Evolutionary conservation across 2,329 filamentous ascomycete species (phyloP).

Genomic region (Clonostachys sp.): DNA sequence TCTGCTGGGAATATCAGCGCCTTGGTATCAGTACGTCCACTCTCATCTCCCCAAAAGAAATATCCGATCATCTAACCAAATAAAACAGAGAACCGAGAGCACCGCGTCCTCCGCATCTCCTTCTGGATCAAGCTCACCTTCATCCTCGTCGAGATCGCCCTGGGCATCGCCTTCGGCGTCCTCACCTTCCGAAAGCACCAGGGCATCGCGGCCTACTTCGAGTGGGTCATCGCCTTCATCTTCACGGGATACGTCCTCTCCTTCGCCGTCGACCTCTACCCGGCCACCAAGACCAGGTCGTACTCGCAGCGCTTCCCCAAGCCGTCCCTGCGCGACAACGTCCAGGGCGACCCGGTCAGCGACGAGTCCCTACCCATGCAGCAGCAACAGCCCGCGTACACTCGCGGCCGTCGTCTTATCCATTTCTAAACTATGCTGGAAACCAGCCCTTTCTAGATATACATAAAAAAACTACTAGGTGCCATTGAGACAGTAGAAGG

Average conservation of each 20-base stretch:
- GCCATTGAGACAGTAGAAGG: too few relatives aligned
- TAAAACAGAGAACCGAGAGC: conserved; percentile 61
- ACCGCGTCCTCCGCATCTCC: conserved; percentile 67
- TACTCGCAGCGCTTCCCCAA: conserved; percentile 20
- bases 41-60: not conserved
- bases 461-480: too few relatives aligned
- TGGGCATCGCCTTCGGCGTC: conserved; percentile 70
- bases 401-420: too few relatives aligned
- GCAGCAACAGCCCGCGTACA: not conserved
- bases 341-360: conserved; percentile 12
- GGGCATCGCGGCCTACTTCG: conserved; percentile 72
- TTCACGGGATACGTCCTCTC: conserved; percentile 86
- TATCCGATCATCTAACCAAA: not conserved
- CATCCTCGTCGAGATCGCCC: conserved; percentile 70
- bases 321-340: conserved; percentile 11
- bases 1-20: conserved; percentile 86
- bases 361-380: not conserved
- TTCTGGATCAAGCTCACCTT: conserved; percentile 89
- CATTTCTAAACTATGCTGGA: too few relatives aligned
- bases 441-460: too few relatives aligned
- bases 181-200: conserved; percentile 40
- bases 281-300: conserved; percentile 60
- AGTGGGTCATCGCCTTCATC: conserved; percentile 75
- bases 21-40: conserved; percentile 62
- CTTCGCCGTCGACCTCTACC: conserved; percentile 83